phyloP scores from a whole-genome alignment of 2,329 filamentous ascomycete species.

The Periconia sp. region DNA sequence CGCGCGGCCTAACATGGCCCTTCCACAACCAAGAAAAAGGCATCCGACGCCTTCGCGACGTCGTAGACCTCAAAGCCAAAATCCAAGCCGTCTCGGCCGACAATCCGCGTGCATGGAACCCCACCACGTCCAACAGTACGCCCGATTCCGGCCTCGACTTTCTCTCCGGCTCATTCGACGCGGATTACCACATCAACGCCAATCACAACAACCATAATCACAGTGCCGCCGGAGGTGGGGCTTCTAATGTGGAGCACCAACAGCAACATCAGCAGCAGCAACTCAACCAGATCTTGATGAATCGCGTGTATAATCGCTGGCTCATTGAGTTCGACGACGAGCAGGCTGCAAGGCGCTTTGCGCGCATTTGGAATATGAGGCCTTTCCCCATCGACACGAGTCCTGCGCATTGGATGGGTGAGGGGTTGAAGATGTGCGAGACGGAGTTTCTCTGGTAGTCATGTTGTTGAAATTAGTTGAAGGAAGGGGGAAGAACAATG shows the following conservation, averaged over 20 bases:
- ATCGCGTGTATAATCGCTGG: slow-evolving; percentile 49
- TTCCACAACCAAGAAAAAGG: slow-evolving; percentile 25
- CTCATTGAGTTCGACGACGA: slow-evolving; percentile 60
- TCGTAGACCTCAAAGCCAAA: slow-evolving; percentile 26
- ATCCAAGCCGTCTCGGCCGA: slow-evolving; percentile 17
- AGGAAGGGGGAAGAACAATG: too few relatives aligned
- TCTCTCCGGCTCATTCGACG: background rate
- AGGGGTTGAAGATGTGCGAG: slow-evolving; percentile 47
- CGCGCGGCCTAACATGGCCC: slow-evolving; percentile 36
- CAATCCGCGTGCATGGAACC: slow-evolving; percentile 23
- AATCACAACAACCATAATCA: background rate
- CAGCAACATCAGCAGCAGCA: slow-evolving; percentile 6
- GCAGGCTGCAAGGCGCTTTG: slow-evolving; percentile 56
- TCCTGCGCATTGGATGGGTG: slow-evolving; percentile 29
- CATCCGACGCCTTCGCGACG: slow-evolving; percentile 30
- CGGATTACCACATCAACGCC: background rate
- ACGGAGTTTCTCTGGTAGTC: slow-evolving; percentile 54
- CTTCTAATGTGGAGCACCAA: slow-evolving; percentile 7
- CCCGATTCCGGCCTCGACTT: background rate
- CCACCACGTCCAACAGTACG: slow-evolving; percentile 1
- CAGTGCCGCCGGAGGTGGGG: background rate
- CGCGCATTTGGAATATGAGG: slow-evolving; percentile 55
- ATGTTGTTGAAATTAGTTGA: background rate
- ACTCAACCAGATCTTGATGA: slow-evolving; percentile 33
- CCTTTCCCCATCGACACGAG: slow-evolving; percentile 40